Evolutionary conservation across 306 rosid genomes (phyloP).

Genomic region (Benincasa hispida): DNA sequence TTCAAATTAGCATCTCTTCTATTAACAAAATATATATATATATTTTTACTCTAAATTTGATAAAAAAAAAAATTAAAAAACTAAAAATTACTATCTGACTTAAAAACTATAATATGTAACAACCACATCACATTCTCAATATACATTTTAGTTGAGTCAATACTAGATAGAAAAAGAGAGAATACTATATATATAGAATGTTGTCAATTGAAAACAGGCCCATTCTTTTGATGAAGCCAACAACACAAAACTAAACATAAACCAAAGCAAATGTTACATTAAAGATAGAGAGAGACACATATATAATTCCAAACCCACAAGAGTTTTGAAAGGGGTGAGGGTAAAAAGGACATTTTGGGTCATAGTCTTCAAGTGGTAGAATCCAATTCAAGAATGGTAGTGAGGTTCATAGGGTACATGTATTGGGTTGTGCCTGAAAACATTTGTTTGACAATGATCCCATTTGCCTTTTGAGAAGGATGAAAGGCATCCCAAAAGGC

Average conservation of each 20-base stretch:
- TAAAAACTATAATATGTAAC: too few relatives aligned
- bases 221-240: background rate
- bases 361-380: slow-evolving; percentile 10
- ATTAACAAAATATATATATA: too few relatives aligned
- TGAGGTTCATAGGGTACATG: slow-evolving; percentile 78
- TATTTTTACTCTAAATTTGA: too few relatives aligned
- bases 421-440: slow-evolving; percentile 35
- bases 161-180: too few relatives aligned
- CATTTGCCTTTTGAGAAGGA: slow-evolving; percentile 52
- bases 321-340: background rate
- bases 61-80: too few relatives aligned
- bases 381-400: slow-evolving; percentile 60
- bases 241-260: background rate
- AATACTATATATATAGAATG: too few relatives aligned
- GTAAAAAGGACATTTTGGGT: background rate
- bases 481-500: slow-evolving; percentile 87
- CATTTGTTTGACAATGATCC: slow-evolving; percentile 21
- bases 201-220: background rate
- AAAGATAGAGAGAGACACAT: background rate
- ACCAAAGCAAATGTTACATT: background rate
- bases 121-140: too few relatives aligned
- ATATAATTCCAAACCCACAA: background rate
- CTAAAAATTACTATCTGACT: too few relatives aligned
- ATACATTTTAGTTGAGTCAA: too few relatives aligned
- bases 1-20: too few relatives aligned